Conservation (phyloP, 169 alveolate genomes). For the Hepatocystis sp. region DNA sequence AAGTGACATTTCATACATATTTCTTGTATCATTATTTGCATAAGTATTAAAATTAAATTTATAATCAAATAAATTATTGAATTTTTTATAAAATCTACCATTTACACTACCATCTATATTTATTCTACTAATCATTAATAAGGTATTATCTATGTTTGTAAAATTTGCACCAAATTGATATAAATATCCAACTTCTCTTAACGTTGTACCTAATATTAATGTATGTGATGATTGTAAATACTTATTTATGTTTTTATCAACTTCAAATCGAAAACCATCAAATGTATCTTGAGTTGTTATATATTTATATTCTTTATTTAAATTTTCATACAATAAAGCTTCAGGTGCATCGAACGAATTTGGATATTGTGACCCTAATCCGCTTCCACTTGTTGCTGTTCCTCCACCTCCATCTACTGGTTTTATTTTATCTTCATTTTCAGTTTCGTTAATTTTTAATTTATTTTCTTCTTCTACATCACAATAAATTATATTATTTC, state of each 20-base stretch:
- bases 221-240: conserved; percentile 90
- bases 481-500: neutral
- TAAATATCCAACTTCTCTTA: conserved; percentile 87
- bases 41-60: conserved; percentile 88
- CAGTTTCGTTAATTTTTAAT: neutral
- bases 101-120: conserved; percentile 89
- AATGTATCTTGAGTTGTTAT: conserved; percentile 91
- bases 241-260: conserved; percentile 87
- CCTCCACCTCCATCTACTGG: conserved; percentile 7
- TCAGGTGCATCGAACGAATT: conserved; percentile 67
- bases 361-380: neutral
- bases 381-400: too few relatives aligned
- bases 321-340: conserved; percentile 82
- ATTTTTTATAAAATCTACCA: conserved; percentile 82
- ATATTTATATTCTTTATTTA: conserved; percentile 89
- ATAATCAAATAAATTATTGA: conserved; percentile 81
- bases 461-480: neutral
- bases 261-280: conserved; percentile 94
- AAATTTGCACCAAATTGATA: conserved; percentile 92
- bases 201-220: conserved; percentile 89
- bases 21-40: conserved; percentile 86
- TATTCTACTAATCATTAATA: conserved; percentile 86
- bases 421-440: conserved; percentile 23
- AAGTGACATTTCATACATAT: conserved; percentile 89
- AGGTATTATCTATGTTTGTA: conserved; percentile 87